Evolutionary conservation across 495 filamentous ascomycete species (phyloP), one percentile per base, ranked within the genome.

Genomic region (Daldinia childiae): DNA sequence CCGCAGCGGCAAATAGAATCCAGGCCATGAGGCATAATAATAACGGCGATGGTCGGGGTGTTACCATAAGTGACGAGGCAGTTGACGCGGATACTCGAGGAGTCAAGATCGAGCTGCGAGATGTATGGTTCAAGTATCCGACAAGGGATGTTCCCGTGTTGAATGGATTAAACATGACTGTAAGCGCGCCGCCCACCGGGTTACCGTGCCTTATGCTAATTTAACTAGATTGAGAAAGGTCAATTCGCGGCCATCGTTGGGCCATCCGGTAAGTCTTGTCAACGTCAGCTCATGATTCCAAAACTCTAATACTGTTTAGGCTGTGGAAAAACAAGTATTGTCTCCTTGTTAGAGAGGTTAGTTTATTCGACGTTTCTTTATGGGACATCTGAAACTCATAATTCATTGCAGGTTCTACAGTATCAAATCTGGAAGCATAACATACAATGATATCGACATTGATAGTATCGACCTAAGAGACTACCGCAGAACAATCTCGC

Each of bases 321-420:
- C 38, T 92, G 86, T 57, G 92, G 92, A 0, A 95, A 95, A 75
- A 90, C 87, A 4, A 93, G 89, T 3, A 79, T 91, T 14, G 85
- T 93, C 29, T 88, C 88, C 7, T 77, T 93, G 0, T 79, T 93
- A 1, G 89, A 91, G 78, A 75, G 81, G 76, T 82, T 56, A 60
- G 74, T 58, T 9, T 8, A n/a, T 7, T 19, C 62, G 14, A 21
- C 30, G 41, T 50, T 41, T 9, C 39, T 21, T 27, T 12, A 36
- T 56, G n/a, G 21, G 64, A 43, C 39, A 15, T 19, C 26, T 55
- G 45, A 61, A 39, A 64, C 56, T 61, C 21, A 69, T 55, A 14
- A 14, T 63, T 63, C n/a, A 21, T 32, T 17, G 2, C 64, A 84
- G 84, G 21, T 89, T 91, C 71, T 91, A 90, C 75, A 77, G 84